These are phyloP conservation scores for Viscum album DNA, from an alignment of 177 flowering plant genomes.

Conservation along the genomic window DNA sequence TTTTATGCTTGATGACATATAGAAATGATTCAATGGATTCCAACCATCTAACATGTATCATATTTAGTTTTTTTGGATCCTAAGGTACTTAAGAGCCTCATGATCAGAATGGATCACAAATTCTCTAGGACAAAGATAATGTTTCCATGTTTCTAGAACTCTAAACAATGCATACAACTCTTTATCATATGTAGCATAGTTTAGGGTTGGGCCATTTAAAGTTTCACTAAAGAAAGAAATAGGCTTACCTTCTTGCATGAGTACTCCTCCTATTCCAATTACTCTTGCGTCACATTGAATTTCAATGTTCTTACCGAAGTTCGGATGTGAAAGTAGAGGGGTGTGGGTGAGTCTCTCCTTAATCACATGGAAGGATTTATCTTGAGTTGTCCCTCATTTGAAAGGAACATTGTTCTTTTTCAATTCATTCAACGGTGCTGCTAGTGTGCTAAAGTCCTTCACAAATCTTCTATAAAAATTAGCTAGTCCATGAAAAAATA, in stretches of 20 bases:
- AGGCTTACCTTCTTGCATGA: neutral
- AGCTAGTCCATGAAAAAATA: too few species aligned
- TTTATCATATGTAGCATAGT: neutral
- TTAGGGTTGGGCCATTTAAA: neutral
- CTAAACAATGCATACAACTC: neutral
- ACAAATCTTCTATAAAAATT: too few species aligned
- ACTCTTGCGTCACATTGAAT: neutral
- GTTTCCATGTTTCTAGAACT: too few species aligned
- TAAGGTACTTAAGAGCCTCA: neutral
- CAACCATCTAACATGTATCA: neutral
- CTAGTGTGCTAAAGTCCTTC: too few species aligned
- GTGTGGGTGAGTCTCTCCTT: too few species aligned
- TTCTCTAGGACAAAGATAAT: too few species aligned
- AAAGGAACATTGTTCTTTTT: too few species aligned
- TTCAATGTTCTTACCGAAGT: neutral
- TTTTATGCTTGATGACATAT: neutral
- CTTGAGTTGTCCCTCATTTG: too few species aligned
- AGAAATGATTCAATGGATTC: neutral
- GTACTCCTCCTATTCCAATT: neutral
- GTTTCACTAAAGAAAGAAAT: neutral
- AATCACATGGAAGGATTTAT: too few species aligned
- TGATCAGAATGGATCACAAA: neutral
- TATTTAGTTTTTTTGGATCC: neutral
- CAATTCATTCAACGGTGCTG: too few species aligned
- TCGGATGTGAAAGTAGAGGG: neutral